A percentile compares a stretch with the other conserved stretches of the same genome.
Evolutionary conservation across 106 monocot genomes (phyloP).

Genomic region (Phalaenopsis equestris): DNA sequence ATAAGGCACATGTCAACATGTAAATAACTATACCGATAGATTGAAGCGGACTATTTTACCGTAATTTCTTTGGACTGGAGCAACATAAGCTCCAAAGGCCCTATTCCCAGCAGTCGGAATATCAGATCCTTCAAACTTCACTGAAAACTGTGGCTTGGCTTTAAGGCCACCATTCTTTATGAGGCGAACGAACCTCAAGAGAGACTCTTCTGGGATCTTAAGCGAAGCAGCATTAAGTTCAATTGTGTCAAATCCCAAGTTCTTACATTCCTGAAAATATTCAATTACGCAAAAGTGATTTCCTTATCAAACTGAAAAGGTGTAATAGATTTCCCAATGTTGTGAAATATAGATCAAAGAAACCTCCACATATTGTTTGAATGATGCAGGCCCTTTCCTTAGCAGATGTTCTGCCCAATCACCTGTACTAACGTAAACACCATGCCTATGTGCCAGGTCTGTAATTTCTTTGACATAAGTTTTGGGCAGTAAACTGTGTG

Average conservation of each 20-base stretch:
- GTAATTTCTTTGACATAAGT: constrained; percentile 60
- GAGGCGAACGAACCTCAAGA: constrained; percentile 62
- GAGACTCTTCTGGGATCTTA: constrained; percentile 62
- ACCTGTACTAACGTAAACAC: constrained; percentile 81
- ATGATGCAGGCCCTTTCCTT: constrained; percentile 54
- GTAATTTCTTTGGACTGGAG: constrained; percentile 35
- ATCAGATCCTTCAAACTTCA: constrained; percentile 63
- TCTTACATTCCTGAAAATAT: constrained; percentile 61
- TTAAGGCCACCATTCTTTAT: constrained; percentile 65
- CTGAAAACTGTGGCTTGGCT: constrained; percentile 69
- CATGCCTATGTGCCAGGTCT: constrained; percentile 64
- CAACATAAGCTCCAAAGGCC: constrained; percentile 72
- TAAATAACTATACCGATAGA: not conserved
- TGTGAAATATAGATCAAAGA: not conserved
- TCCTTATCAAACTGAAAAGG: not conserved
- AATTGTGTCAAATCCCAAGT: constrained; percentile 77
- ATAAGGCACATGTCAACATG: not conserved
- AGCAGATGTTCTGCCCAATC: constrained; percentile 80
- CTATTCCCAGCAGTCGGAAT: constrained; percentile 44
- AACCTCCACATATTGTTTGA: constrained; percentile 75
- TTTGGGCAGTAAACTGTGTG: constrained; percentile 60
- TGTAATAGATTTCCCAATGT: not conserved
- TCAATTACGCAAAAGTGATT: not conserved
- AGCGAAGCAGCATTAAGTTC: constrained; percentile 73
- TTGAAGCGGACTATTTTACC: constrained; percentile 22